Percentiles rank a stretch among this genome's conserved stretches.
Conservation (phyloP, 129 eudicot species). For the Helichrysum umbraculigerum region DNA sequence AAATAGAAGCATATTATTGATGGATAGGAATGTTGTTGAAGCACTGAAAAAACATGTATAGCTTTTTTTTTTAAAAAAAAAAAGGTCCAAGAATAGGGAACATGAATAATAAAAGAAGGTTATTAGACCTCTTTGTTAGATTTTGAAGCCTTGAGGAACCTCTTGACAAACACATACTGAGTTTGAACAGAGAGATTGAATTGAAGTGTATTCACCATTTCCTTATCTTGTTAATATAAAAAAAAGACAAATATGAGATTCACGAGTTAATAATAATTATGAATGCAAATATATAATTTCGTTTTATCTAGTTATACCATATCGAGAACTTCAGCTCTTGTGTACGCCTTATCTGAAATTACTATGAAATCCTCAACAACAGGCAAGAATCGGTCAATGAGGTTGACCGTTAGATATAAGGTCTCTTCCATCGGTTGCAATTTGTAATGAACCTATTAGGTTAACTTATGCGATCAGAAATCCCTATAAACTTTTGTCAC, state of each 20-base stretch:
- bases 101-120: not conserved
- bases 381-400: constrained; percentile 85
- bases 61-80: too few species aligned
- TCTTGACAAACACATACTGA: constrained; percentile 69
- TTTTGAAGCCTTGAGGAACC: constrained; percentile 78
- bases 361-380: constrained; percentile 83
- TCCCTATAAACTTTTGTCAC: not conserved
- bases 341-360: constrained; percentile 83
- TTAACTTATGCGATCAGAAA: not conserved
- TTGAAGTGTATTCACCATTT: too few species aligned
- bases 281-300: not conserved
- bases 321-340: constrained; percentile 70
- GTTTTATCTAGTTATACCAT: constrained; percentile 50
- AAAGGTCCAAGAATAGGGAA: not conserved
- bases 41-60: too few species aligned
- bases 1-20: not conserved
- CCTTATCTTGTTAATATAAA: constrained; percentile 57
- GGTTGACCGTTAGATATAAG: constrained; percentile 74
- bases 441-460: constrained; percentile 79
- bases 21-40: too few species aligned
- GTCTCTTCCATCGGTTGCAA: constrained; percentile 97
- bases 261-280: not conserved
- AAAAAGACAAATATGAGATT: constrained; percentile 7
- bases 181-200: constrained; percentile 82
- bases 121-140: constrained; percentile 55